phyloP scores from a whole-genome alignment of 257 asterid species.

The Nicotiana obtusifolia region DNA sequence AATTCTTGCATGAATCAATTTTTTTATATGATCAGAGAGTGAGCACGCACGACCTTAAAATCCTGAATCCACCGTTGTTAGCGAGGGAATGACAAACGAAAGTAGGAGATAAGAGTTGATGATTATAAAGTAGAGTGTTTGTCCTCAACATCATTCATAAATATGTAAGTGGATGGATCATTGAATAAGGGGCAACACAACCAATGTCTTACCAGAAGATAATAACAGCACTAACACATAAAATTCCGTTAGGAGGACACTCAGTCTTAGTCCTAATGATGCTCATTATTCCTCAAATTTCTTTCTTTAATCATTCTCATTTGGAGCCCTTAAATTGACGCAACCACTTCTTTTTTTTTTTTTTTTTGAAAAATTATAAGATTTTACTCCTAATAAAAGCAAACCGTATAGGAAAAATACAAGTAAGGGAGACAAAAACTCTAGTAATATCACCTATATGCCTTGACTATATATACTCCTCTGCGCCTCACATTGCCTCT shows the following conservation, averaged over 20 bases:
- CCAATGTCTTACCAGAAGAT: slow-evolving; percentile 1
- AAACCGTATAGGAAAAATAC: no score
- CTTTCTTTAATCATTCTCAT: slow-evolving; percentile 32
- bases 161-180: background rate
- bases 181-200: background rate
- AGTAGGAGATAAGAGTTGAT: background rate
- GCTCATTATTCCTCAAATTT: slow-evolving; percentile 16
- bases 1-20: no score
- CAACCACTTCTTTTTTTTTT: no score
- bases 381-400: no score
- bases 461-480: no score
- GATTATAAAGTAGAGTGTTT: background rate
- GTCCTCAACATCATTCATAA: background rate
- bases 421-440: no score
- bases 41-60: no score
- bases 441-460: no score
- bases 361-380: no score
- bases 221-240: slow-evolving; percentile 23
- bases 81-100: background rate
- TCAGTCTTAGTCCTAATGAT: slow-evolving; percentile 41
- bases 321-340: slow-evolving; percentile 49
- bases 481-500: no score
- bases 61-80: no score
- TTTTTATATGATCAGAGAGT: no score
- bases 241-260: slow-evolving; percentile 47